phyloP scores from a whole-genome alignment of 169 alveolate species.

The Cryptosporidium viatorum region DNA sequence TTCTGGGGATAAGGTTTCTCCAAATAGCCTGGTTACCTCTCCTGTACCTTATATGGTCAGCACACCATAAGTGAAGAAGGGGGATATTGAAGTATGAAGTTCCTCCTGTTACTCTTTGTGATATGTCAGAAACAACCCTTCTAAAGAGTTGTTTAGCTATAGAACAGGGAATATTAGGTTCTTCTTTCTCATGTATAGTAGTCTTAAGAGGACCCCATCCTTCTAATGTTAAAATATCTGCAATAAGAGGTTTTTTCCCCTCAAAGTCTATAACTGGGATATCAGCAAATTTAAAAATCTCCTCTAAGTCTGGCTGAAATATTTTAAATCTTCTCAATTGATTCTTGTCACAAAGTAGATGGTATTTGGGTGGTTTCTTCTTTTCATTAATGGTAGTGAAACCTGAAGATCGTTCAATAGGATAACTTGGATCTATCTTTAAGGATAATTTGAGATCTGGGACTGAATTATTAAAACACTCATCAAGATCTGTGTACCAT shows the following conservation, averaged over 20 bases:
- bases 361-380: slow-evolving; percentile 50
- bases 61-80: slow-evolving; percentile 60
- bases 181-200: slow-evolving; percentile 31
- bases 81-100: slow-evolving; percentile 65
- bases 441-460: slow-evolving; percentile 33
- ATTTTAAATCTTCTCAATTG: slow-evolving; percentile 53
- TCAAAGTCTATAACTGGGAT: slow-evolving; percentile 62
- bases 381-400: slow-evolving; percentile 4
- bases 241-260: slow-evolving; percentile 22
- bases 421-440: slow-evolving; percentile 28
- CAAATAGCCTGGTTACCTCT: slow-evolving; percentile 43
- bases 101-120: slow-evolving; percentile 73
- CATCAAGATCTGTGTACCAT: slow-evolving; percentile 35
- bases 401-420: slow-evolving; percentile 33
- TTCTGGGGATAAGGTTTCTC: slow-evolving; percentile 62
- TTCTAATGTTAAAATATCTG: slow-evolving; percentile 52
- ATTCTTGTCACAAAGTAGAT: slow-evolving; percentile 24
- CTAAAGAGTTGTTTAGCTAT: slow-evolving; percentile 65
- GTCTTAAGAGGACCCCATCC: slow-evolving; percentile 71
- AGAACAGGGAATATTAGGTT: slow-evolving; percentile 52
- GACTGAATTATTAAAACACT: slow-evolving; percentile 22
- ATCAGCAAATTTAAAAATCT: slow-evolving; percentile 9
- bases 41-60: slow-evolving; percentile 60
- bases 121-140: slow-evolving; percentile 40
- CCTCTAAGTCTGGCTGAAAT: slow-evolving; percentile 31